Percentiles rank a stretch among this genome's conserved stretches.
These are phyloP conservation scores for Chlorella vulgaris DNA, from an alignment of 139 green algal genomes.

Conservation along the genomic window DNA sequence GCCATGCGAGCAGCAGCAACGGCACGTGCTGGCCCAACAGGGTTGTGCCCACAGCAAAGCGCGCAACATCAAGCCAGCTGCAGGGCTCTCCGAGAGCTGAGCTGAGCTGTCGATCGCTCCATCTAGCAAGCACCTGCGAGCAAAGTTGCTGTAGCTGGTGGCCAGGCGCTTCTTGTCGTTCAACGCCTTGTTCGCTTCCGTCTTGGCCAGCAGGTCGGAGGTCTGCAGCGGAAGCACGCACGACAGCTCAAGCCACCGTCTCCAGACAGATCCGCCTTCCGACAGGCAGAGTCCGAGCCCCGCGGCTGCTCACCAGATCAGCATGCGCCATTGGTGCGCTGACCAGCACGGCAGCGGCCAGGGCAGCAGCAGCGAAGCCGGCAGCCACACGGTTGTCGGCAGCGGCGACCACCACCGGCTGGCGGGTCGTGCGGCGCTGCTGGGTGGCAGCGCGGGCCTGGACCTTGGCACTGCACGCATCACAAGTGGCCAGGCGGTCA, in stretches of 20 bases:
- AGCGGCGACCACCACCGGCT: slow-evolving; percentile 15
- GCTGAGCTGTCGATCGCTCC: too few relatives aligned
- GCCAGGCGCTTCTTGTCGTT: slow-evolving; percentile 79
- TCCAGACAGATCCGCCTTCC: too few relatives aligned
- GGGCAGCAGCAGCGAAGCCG: slow-evolving; percentile 22
- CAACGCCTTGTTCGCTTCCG: slow-evolving; percentile 64
- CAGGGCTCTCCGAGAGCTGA: too few relatives aligned
- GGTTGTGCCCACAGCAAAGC: too few relatives aligned
- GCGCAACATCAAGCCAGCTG: too few relatives aligned
- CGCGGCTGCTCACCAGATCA: slow-evolving; percentile 25
- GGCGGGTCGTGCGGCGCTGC: slow-evolving; percentile 1
- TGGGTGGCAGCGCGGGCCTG: slow-evolving; percentile 6
- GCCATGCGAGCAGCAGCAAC: too few relatives aligned
- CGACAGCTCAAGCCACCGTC: too few relatives aligned
- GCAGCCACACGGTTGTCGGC: slow-evolving; percentile 15
- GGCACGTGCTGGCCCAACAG: too few relatives aligned
- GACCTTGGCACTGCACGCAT: slow-evolving; percentile 23
- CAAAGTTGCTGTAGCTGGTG: slow-evolving; percentile 73
- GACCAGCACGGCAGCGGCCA: slow-evolving; percentile 28
- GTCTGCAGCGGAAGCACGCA: slow-evolving; percentile 19
- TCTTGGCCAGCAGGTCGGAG: slow-evolving; percentile 65
- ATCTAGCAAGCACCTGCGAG: slow-evolving; percentile 31
- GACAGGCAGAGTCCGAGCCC: not conserved
- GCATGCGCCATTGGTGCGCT: slow-evolving; percentile 27
- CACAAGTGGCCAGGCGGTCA: not conserved